These are phyloP conservation scores for Brassica rapa DNA, from an alignment of 345 rosid genomes.

Conservation along the genomic window DNA sequence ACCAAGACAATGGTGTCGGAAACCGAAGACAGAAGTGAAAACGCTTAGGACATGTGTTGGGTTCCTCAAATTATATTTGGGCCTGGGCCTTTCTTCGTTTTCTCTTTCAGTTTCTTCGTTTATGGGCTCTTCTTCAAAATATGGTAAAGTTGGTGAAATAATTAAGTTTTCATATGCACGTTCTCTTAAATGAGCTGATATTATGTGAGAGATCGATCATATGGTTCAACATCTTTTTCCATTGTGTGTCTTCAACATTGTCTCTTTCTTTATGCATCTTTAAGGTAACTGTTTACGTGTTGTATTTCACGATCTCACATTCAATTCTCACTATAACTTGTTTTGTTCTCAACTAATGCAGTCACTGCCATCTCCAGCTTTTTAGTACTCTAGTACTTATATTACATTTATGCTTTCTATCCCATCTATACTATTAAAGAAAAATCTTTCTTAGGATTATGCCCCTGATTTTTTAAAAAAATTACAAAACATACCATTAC, in stretches of 20 bases:
- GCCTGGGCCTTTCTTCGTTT: not conserved
- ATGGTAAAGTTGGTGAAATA: not conserved
- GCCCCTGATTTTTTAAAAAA: no score
- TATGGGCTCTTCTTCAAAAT: not conserved
- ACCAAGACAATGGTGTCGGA: slow-evolving; percentile 17
- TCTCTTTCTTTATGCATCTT: slow-evolving; percentile 22
- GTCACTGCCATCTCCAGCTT: slow-evolving; percentile 34
- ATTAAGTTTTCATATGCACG: not conserved
- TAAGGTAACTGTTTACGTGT: slow-evolving; percentile 19
- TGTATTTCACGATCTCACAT: not conserved
- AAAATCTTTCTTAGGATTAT: no score
- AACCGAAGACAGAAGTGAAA: not conserved
- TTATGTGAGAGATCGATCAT: not conserved
- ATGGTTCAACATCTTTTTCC: slow-evolving; percentile 6
- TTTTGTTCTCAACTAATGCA: slow-evolving; percentile 17
- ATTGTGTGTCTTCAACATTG: slow-evolving; percentile 1
- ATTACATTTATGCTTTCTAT: slow-evolving; percentile 12
- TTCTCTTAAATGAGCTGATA: no score
- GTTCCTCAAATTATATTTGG: not conserved
- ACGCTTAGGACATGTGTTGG: slow-evolving; percentile 20
- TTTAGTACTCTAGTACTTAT: slow-evolving; percentile 22
- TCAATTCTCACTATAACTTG: slow-evolving; percentile 1
- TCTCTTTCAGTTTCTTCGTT: no score
- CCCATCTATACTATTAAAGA: no score
- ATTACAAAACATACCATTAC: no score